phyloP scores from a whole-genome alignment of 768 basidiomycete species.

The Hericium erinaceus region DNA sequence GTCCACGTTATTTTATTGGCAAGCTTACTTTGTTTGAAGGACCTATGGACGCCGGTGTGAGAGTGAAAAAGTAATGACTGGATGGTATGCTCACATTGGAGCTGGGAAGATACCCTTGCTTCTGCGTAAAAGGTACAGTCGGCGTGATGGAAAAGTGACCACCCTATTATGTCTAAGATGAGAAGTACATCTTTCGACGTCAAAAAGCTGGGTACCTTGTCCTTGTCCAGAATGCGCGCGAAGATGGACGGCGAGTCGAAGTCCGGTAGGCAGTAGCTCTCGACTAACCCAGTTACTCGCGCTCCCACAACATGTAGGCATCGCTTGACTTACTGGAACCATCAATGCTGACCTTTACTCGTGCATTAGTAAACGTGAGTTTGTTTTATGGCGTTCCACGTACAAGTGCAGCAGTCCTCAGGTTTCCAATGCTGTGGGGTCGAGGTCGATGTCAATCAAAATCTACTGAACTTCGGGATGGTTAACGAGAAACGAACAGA shows the following conservation, averaged over 20 bases:
- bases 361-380: background rate
- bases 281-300: slow-evolving; percentile 38
- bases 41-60: slow-evolving; percentile 37
- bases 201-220: slow-evolving; percentile 37
- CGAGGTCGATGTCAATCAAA: background rate
- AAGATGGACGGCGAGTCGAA: slow-evolving; percentile 93
- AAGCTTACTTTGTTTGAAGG: slow-evolving; percentile 64
- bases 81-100: slow-evolving; percentile 47
- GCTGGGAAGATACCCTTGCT: slow-evolving; percentile 76
- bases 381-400: slow-evolving; percentile 10
- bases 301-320: background rate
- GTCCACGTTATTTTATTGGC: background rate
- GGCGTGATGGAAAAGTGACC: slow-evolving; percentile 91
- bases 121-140: slow-evolving; percentile 54
- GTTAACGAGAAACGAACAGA: slow-evolving; percentile 37
- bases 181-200: too few species aligned
- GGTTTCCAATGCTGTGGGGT: slow-evolving; percentile 61
- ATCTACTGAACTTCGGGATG: background rate
- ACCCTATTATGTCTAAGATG: slow-evolving; percentile 35
- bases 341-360: slow-evolving; percentile 55
- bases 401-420: slow-evolving; percentile 72
- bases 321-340: slow-evolving; percentile 49
- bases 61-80: slow-evolving; percentile 4
- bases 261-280: slow-evolving; percentile 87
- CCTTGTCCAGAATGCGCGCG: slow-evolving; percentile 80